Evolutionary conservation across 2,329 filamentous ascomycete genomes (phyloP).

Genomic region (Lecanicillium sp.): DNA sequence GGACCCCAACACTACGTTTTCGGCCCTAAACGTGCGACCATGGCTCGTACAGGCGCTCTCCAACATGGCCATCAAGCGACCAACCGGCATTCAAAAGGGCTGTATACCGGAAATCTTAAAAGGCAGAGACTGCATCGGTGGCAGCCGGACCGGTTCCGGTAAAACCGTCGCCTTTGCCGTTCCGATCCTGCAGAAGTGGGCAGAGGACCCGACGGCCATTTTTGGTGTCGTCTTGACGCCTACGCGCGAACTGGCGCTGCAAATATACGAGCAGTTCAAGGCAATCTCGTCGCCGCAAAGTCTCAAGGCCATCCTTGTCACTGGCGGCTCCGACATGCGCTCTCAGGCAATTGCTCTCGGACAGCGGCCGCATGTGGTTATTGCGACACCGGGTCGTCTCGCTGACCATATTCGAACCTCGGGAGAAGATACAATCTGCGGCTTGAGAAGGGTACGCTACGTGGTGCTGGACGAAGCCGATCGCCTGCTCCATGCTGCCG

Average conservation of each 20-base stretch:
- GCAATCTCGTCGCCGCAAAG: conserved; percentile 84
- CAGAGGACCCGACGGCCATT: conserved; percentile 84
- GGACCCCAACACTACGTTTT: conserved; percentile 58
- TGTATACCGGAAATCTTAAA: conserved; percentile 91
- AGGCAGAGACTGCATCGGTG: conserved; percentile 90
- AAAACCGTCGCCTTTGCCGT: conserved; percentile 96
- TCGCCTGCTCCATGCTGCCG: conserved; percentile 66
- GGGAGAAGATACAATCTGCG: conserved; percentile 81
- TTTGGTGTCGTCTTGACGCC: conserved; percentile 86
- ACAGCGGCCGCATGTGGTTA: conserved; percentile 79
- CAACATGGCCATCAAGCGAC: conserved; percentile 73
- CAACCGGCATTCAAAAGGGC: conserved; percentile 85
- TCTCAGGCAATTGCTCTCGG: conserved; percentile 79
- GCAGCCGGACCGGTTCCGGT: conserved; percentile 88
- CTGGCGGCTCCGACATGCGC: conserved; percentile 88
- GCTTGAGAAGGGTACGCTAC: conserved; percentile 69
- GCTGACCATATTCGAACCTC: conserved; percentile 91
- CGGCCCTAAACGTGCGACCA: conserved; percentile 63
- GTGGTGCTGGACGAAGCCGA: conserved; percentile 96
- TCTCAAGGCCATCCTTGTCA: conserved; percentile 83
- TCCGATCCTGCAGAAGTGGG: conserved; percentile 89
- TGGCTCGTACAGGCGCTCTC: conserved; percentile 81
- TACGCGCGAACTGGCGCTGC: conserved; percentile 83
- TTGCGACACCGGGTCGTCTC: conserved; percentile 86
- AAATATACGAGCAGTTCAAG: conserved; percentile 94